Conservation (phyloP, 768 basidiomycete genomes). For the Suillus decipiens region DNA sequence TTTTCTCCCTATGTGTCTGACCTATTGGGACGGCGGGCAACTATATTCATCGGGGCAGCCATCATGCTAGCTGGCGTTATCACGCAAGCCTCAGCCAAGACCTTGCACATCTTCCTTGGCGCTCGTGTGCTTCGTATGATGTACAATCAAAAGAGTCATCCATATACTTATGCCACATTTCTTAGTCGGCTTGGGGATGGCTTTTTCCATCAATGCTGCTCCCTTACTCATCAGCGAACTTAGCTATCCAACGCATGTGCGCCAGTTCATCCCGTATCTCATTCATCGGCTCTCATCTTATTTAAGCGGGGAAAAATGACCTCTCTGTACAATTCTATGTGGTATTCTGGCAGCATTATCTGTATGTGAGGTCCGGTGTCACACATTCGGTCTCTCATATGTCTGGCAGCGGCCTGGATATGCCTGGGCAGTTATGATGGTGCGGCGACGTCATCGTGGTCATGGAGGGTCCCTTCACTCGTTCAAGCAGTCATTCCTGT, state of each 20-base stretch:
- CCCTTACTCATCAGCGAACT: constrained; percentile 67
- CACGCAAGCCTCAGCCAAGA: constrained; percentile 50
- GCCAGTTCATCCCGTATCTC: constrained; percentile 14
- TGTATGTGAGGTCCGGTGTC: constrained; percentile 27
- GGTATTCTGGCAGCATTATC: constrained; percentile 74
- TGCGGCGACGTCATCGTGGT: constrained; percentile 45
- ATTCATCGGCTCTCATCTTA: not conserved
- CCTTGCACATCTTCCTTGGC: constrained; percentile 53
- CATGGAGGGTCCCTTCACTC: constrained; percentile 66
- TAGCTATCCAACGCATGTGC: constrained; percentile 69
- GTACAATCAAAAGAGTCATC: not conserved
- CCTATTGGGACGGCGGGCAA: constrained; percentile 54
- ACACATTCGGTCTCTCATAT: not conserved
- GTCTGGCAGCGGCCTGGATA: constrained; percentile 43
- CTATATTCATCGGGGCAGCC: constrained; percentile 59
- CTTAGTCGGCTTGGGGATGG: constrained; percentile 63
- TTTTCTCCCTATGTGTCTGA: constrained; percentile 65
- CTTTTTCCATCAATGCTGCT: constrained; percentile 62
- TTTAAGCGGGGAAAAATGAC: constrained; percentile 54
- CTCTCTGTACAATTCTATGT: constrained; percentile 68
- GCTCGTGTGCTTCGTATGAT: constrained; percentile 45
- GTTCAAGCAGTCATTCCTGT: constrained; percentile 61
- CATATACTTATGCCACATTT: not conserved
- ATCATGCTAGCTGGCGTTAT: constrained; percentile 69
- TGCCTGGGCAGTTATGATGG: constrained; percentile 44